Base-by-base conservation (phyloP, 2,329 filamentous ascomycete species). In the Pseudocercospora macadamiae region DNA sequence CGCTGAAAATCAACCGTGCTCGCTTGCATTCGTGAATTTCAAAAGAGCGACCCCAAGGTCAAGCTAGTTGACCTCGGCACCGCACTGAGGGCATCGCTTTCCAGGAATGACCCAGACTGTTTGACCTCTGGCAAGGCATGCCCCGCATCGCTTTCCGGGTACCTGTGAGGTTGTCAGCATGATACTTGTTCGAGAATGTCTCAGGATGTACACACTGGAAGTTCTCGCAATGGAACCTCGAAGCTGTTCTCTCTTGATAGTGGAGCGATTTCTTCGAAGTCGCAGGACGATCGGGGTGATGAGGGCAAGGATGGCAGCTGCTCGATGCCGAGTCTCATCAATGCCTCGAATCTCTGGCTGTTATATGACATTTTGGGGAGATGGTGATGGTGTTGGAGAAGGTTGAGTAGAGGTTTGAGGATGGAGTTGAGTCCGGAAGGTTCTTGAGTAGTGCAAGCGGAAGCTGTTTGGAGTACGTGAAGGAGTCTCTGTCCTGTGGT, bases 71-170 rank as follows among this genome's bases (percentile, higher is more conserved):
- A 74, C 70, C 52, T 71, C 69, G 21, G 65, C 67, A n/a, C 68
- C 65, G 57, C 73, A 74, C 32, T 68, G 63, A 25, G 71, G 68
- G 55, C 73, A 74, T 44, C 64, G 62, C 65, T 74, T 74, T 51
- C 72, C 72, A 12, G 69, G 66, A 49, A 74, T 72, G 48, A 74
- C 73, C 70, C 70, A 74, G 30, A 71, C 59, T 2, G 70, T 70
- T 53, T 66, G 56, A 21, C 72, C 72, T 51, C 65, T 66, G 12
- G 57, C 28, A 19, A 67, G 59, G 56, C 72, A 74, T n/a, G 44
- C 60, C 9, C 68, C 70, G 59, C 72, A 74, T 18, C 65, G 62
- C 18, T 64, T 62, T 21, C 71, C 71, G 12, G 72, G 72, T 8
- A 73, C 68, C 72, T 74, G 54, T 23, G 45, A 14, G 14, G 23